These are phyloP conservation scores for Nicotiana knightiana DNA, from an alignment of 257 asterid species.

Conservation along the genomic window DNA sequence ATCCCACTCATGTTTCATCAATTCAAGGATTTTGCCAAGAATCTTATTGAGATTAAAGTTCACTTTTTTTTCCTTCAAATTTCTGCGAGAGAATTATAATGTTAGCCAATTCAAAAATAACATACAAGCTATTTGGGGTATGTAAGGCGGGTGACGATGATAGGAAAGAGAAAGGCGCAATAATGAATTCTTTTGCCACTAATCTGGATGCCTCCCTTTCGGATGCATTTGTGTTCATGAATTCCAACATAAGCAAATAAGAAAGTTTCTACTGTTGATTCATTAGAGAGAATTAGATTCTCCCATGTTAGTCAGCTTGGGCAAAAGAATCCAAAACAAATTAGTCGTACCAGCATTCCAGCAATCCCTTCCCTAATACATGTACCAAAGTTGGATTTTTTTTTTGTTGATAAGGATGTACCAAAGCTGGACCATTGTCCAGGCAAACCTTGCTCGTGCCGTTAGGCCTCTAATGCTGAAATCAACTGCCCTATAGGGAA, in stretches of 20 bases:
- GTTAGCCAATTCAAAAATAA: not conserved
- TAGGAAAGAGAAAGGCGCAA: not conserved
- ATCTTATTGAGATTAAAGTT: not conserved
- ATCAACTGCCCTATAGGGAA: not conserved
- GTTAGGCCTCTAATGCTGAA: not conserved
- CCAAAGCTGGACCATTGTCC: not conserved
- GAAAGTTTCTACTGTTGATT: not conserved
- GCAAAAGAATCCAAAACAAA: not conserved
- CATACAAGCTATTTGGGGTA: not conserved
- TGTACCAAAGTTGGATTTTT: not conserved
- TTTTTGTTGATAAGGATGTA: no score
- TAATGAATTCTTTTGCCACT: not conserved
- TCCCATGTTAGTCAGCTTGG: not conserved
- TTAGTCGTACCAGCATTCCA: not conserved
- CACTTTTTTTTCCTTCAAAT: not conserved
- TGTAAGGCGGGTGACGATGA: not conserved
- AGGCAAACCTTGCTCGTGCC: not conserved
- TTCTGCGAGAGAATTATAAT: not conserved
- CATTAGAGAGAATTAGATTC: not conserved
- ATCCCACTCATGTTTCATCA: not conserved
- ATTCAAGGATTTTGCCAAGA: not conserved
- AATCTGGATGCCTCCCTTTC: not conserved
- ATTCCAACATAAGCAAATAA: not conserved
- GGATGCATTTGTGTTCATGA: not conserved
- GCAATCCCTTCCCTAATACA: not conserved